Base-by-base conservation (phyloP, 2,329 filamentous ascomycete species). In the Cordyceps farinosa region DNA sequence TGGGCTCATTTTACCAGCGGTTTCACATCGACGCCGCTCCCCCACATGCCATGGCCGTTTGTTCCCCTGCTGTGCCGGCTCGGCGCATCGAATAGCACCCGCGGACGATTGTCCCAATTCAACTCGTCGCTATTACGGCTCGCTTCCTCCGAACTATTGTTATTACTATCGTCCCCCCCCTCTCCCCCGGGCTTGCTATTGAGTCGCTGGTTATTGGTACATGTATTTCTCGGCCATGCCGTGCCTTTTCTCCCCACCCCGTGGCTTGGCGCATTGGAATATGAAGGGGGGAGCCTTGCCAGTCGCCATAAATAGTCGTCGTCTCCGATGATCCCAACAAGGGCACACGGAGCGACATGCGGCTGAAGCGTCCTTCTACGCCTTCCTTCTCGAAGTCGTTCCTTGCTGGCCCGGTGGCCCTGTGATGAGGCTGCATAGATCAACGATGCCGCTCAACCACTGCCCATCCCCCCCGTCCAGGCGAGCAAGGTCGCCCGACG, bases 11-110 rank as follows among this genome's bases (percentile, higher is more conserved):
- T 90, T 62, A 76, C 80, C 11, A 83, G 68, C 76, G 91, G 29
- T 81, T 82, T 4, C 91, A 90, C 67, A 78, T 90, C 64, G 80
- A 83, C 29, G 88, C 85, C 6, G 76, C 58, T 53, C 76, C 48
- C 58, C 58, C 58, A 52, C 47, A 47, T 30, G 38, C 58, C 17
- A 61, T 36, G 45, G 29, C 48, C 58, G 48, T 53, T 57, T 36
- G 11, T 27, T 30, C 48, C n/a, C 53, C 15, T 61, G 56, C 6
- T 57, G 17, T 42, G 34, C 6, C 42, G 54, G 30, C 53, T 32
- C 11, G 40, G 30, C 8, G 51, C 54, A 47, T 36, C 42, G n/a
- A 36, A 57, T 47, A 57, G 30, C 30, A 45, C n/a, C 29, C n/a
- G 15, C 47, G 47, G 47, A 17, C 47, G 32, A 50, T 50, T 30